These are phyloP conservation scores for Aspergillus sp. DNA, from an alignment of 2,329 filamentous ascomycete genomes.

Conservation along the genomic window DNA sequence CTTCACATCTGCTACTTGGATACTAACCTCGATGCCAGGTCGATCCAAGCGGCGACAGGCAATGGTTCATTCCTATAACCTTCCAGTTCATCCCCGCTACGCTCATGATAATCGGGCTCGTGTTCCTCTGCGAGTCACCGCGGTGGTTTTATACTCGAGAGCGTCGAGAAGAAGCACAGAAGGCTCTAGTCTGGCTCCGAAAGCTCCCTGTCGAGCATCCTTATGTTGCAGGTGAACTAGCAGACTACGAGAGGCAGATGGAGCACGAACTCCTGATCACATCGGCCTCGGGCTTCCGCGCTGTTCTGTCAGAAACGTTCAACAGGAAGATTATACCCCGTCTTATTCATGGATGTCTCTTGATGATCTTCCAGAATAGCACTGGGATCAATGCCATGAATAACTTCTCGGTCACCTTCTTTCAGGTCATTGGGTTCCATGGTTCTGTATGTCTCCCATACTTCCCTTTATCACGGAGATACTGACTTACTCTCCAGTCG, in stretches of 20 bases:
- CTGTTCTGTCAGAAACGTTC: neutral
- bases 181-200: neutral
- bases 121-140: neutral
- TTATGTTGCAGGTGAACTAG: neutral
- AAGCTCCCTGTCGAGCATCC: neutral
- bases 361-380: neutral
- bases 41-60: neutral
- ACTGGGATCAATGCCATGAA: neutral
- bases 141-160: neutral
- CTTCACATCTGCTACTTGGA: no score
- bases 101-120: neutral
- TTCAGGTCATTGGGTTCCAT: neutral
- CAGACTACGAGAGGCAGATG: neutral
- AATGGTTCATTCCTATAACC: neutral
- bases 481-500: no score
- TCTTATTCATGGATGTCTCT: neutral
- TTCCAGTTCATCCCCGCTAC: neutral
- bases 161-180: neutral
- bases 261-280: neutral
- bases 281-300: neutral
- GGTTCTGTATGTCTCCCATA: neutral
- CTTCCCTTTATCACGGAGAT: no score
- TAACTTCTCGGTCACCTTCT: neutral
- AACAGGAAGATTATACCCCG: neutral
- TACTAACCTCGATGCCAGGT: neutral